Conservation (phyloP, 257 asterid genomes). For the Catharanthus roseus region DNA sequence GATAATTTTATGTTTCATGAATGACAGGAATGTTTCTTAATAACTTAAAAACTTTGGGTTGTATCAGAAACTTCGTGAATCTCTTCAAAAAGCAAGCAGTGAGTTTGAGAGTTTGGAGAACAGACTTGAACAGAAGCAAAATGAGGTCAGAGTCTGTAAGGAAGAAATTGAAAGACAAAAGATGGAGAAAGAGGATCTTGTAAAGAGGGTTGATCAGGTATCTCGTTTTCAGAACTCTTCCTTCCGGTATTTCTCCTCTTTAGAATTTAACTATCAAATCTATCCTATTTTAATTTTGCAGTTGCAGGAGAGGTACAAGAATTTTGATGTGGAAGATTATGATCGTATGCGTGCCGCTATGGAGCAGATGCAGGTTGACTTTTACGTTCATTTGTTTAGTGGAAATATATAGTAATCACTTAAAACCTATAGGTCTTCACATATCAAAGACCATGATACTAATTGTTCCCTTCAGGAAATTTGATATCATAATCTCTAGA, state of each 20-base stretch:
- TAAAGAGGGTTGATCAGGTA: conserved; percentile 55
- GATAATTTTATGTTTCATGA: background rate
- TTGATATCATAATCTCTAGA: background rate
- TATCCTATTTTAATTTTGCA: conserved; percentile 1
- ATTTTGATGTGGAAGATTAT: conserved; percentile 61
- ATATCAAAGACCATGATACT: background rate
- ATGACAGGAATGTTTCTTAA: background rate
- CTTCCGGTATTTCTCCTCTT: background rate
- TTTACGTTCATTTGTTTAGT: background rate
- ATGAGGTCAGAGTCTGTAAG: conserved; percentile 52
- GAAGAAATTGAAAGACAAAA: conserved; percentile 47
- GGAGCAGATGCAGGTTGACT: conserved; percentile 48
- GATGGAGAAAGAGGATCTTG: conserved; percentile 51
- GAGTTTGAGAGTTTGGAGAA: conserved; percentile 60
- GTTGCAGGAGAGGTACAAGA: conserved; percentile 63
- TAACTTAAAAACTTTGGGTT: background rate
- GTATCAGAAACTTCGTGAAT: conserved; percentile 64
- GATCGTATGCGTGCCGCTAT: conserved; percentile 51
- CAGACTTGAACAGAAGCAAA: conserved; percentile 44
- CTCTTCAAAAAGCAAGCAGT: conserved; percentile 38
- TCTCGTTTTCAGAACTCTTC: background rate
- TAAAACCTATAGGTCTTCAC: background rate
- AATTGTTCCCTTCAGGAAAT: background rate
- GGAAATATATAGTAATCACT: background rate
- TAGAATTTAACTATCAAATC: background rate